A percentile compares a stretch with the other conserved stretches of the same genome.
Conservation (phyloP, 31 red algal genomes). For the Endocladia muricata region DNA sequence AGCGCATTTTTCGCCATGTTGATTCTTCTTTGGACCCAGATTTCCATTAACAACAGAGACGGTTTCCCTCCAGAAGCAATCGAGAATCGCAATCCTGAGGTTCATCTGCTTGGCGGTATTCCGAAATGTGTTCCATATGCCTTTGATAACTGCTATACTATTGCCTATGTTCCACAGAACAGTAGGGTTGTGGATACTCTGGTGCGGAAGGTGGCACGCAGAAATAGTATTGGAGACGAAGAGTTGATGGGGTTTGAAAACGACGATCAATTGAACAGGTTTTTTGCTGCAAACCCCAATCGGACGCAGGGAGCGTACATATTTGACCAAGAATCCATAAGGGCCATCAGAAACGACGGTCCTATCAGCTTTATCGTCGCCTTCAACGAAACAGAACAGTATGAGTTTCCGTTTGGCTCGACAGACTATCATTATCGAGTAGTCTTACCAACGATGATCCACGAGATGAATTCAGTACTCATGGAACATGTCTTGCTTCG, state of each 20-base stretch:
- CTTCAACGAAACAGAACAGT: slow-evolving; percentile 80
- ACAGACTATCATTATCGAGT: slow-evolving; percentile 58
- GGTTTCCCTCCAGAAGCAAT: slow-evolving; percentile 42
- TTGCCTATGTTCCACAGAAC: slow-evolving; percentile 64
- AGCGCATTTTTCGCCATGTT: slow-evolving; percentile 58
- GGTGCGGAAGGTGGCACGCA: slow-evolving; percentile 48
- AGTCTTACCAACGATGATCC: slow-evolving; percentile 85
- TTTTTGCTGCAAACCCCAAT: slow-evolving; percentile 74
- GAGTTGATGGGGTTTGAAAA: slow-evolving; percentile 64
- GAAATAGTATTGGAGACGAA: slow-evolving; percentile 35
- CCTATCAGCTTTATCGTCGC: slow-evolving; percentile 85
- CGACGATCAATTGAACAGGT: slow-evolving; percentile 56
- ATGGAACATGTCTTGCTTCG: slow-evolving; percentile 44
- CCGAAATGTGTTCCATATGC: slow-evolving; percentile 63
- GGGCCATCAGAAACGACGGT: slow-evolving; percentile 43
- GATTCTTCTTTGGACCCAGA: slow-evolving; percentile 60
- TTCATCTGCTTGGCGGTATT: slow-evolving; percentile 8
- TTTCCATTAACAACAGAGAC: slow-evolving; percentile 45
- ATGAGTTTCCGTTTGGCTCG: slow-evolving; percentile 65
- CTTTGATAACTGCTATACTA: slow-evolving; percentile 59
- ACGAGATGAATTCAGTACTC: slow-evolving; percentile 83
- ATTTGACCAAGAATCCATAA: slow-evolving; percentile 78
- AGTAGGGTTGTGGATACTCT: slow-evolving; percentile 43
- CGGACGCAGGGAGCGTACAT: slow-evolving; percentile 93
- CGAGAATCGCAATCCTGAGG: slow-evolving; percentile 29